Evolutionary conservation across 257 asterid species (phyloP), one percentile per base, ranked within the genome.

Genomic region (Fraxinus anomala): DNA sequence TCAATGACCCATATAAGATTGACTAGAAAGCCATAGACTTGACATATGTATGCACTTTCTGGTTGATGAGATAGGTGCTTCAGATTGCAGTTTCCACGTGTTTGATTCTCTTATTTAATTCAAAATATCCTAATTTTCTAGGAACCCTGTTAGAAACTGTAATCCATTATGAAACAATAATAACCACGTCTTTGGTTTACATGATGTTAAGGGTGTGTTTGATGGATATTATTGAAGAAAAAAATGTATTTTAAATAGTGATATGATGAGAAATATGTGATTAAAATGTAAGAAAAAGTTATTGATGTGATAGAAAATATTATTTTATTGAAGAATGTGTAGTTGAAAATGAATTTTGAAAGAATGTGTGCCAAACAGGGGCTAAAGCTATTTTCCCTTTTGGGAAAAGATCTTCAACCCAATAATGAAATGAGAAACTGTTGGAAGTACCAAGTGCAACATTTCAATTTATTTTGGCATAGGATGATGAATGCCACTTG

Each of bases 81-180:
- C 19, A 30, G 37, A 42, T 31, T 56, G 63, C 74, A 67, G 49
- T 37, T 80, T 73, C 47, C 72, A 34, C 39, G 74, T 33, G 74
- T 49, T 54, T 66, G 65, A 63, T 63, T 78, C 79, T 75, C 74
- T 78, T 69, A 11, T 33, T 34, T 75, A 40, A 63, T 37, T 73
- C 13, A 28, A 54, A 51, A 34, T 68, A 21, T 39, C 67, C 39
- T 73, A 26, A 74, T 36, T 47, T 37, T 68, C 21, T 14, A 24
- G 74, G 13, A 51, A 49, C 74, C 42, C 56, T 26, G 16, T 42
- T 33, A 17, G 39, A 74, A 40, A 40, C 49, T 40, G 40, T 51
- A 30, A n/a, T 37, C 68, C 54, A 33, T 14, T n/a, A 80, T 36
- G 63, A 31, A 66, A 65, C 61, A 61, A 65, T 36, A 13, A 17